A percentile compares a stretch with the other conserved stretches of the same genome.
These are phyloP conservation scores for Plasmopara muralis DNA, from an alignment of 352 stramenopile species.

Conservation along the genomic window DNA sequence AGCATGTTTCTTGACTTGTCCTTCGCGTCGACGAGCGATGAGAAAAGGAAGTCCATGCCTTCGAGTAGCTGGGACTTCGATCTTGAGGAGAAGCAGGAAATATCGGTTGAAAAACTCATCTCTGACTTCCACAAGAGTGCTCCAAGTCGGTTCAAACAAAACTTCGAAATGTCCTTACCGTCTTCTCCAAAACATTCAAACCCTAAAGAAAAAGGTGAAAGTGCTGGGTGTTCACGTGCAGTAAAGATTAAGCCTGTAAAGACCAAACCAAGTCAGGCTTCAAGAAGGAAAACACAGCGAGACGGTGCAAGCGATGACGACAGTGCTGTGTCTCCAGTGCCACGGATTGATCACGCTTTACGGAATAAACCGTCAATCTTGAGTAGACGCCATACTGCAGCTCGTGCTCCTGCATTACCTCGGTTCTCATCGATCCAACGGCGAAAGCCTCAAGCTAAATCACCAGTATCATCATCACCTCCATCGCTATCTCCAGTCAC, in stretches of 20 bases:
- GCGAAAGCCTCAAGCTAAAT: constrained; percentile 1
- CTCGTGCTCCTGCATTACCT: constrained; percentile 4
- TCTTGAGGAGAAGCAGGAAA: constrained; percentile 9
- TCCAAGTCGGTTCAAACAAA: constrained; percentile 7
- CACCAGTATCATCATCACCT: constrained; percentile 11
- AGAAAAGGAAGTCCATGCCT: neutral
- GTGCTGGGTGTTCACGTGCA: neutral
- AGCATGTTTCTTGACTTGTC: neutral
- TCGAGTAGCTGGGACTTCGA: neutral
- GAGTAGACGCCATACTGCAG: constrained; percentile 10
- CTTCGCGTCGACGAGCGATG: neutral
- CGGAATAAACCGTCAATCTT: constrained; percentile 36
- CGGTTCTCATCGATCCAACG: neutral
- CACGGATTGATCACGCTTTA: constrained; percentile 35
- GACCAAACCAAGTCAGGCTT: neutral
- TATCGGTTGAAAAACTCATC: constrained; percentile 47
- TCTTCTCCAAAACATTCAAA: constrained; percentile 16
- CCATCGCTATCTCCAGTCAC: constrained; percentile 23
- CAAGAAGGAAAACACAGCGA: neutral
- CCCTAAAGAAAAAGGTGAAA: constrained; percentile 2
- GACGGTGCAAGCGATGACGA: constrained; percentile 13
- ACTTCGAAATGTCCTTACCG: constrained; percentile 1
- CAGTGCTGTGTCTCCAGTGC: constrained; percentile 33
- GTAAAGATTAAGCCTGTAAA: neutral
- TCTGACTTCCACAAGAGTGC: constrained; percentile 37